These are phyloP conservation scores for Septoria petroselini DNA, from an alignment of 2,329 filamentous ascomycete species.

Conservation along the genomic window DNA sequence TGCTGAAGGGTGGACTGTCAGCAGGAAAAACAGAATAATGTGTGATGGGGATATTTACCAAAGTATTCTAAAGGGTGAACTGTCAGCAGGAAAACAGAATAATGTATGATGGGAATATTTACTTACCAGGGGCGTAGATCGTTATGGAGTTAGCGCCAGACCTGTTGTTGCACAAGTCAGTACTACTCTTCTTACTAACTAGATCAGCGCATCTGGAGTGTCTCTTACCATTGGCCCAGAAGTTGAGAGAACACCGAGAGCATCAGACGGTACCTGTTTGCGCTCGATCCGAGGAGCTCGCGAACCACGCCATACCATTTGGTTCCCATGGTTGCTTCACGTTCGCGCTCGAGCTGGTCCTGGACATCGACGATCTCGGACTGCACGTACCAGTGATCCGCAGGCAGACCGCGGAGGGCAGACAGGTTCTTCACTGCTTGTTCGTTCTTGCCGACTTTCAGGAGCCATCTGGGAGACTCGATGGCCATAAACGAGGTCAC, in stretches of 20 bases:
- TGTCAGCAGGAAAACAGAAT: too few species aligned
- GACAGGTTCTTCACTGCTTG: constrained; percentile 33
- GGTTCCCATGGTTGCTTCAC: constrained; percentile 66
- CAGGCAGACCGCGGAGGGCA: constrained; percentile 32
- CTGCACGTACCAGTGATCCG: constrained; percentile 36
- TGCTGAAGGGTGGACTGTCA: constrained; percentile 19
- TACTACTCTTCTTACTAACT: too few species aligned
- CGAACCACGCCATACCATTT: constrained; percentile 64
- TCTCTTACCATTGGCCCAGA: constrained; percentile 65
- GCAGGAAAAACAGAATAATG: too few species aligned
- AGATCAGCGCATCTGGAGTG: too few species aligned
- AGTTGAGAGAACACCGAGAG: constrained; percentile 67
- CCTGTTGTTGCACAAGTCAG: constrained; percentile 60
- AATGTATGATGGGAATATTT: too few species aligned
- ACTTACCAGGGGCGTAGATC: constrained; percentile 68
- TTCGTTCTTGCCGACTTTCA: constrained; percentile 36
- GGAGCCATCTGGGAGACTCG: constrained; percentile 37
- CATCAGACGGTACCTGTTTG: constrained; percentile 71
- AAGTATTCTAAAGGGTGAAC: constrained; percentile 57
- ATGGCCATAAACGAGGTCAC: constrained; percentile 54
- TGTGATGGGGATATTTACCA: constrained; percentile 24
- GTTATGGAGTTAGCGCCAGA: constrained; percentile 65
- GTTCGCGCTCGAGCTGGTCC: constrained; percentile 64
- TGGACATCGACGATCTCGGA: constrained; percentile 63
- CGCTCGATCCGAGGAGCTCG: constrained; percentile 64